Conservation (phyloP, 75 land plant genomes). For the Chamaecyparis obtusa region DNA sequence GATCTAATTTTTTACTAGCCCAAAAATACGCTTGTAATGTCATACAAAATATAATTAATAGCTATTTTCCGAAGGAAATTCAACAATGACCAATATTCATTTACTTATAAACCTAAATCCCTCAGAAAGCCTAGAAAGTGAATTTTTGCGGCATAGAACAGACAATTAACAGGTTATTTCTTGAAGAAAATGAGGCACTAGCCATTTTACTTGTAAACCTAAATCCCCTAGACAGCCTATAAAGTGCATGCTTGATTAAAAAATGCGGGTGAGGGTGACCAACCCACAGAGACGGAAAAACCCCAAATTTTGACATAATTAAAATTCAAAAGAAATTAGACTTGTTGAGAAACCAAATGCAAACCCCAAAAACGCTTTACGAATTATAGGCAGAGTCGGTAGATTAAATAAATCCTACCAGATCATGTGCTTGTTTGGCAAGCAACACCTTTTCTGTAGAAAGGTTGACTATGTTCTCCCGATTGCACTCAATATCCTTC, state of each 20-base stretch:
- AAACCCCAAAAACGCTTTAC: neutral
- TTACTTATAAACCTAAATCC: no score
- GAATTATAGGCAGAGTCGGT: neutral
- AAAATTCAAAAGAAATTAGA: no score
- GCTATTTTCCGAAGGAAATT: no score
- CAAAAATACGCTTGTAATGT: neutral
- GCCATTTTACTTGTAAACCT: neutral
- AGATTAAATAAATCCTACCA: constrained; percentile 42
- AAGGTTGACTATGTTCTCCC: constrained; percentile 80
- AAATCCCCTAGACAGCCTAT: neutral
- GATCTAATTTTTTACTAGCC: neutral
- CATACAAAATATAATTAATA: neutral
- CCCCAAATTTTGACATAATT: neutral
- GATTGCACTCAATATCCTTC: constrained; percentile 75
- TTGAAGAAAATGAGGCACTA: neutral
- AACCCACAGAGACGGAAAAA: neutral
- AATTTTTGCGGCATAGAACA: no score
- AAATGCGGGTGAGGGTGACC: neutral
- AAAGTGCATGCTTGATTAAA: neutral
- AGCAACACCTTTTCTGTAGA: constrained; percentile 94
- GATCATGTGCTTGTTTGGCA: constrained; percentile 87
- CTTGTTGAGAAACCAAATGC: neutral
- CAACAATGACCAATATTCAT: no score
- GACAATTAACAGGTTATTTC: no score
- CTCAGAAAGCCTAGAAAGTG: no score